Evolutionary conservation across 2,329 filamentous ascomycete genomes (phyloP), one percentile per base, ranked within the genome.

Genomic region (Microdochium nivale): DNA sequence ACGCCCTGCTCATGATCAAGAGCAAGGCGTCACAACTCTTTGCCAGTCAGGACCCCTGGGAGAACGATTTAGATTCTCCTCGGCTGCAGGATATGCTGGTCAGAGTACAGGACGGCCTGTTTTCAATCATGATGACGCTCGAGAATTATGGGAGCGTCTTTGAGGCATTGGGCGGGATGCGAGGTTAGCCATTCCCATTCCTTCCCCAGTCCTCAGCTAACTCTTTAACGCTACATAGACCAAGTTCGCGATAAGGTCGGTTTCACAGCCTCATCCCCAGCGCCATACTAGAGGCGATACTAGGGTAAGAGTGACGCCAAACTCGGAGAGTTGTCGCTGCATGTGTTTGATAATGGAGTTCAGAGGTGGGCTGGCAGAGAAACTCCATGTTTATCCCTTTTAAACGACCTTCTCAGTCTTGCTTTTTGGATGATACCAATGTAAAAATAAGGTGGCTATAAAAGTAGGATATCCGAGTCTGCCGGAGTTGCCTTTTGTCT

Each of bases 141-240:
- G 68, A 72, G 49, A 74, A 74, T 54, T 74, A 74, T 51, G 65
- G 63, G n/a, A 69, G 64, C 19, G 67, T 70, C 2, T 74, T 73
- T 52, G 70, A 73, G 56, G 70, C 70, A n/a, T 55, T 74, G 48
- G 68, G 70, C 25, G 70, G 70, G 14, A 74, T 74, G 70, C 64
- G 70, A 65, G 70, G 71, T 72, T 55, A 60, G 62, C 58, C 33
- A 2, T 43, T 14, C 40, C 11, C 25, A 10, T 3, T 30, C 3
- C 23, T 11, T 8, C 55, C 16, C 19, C 52, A 19, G 19, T 13
- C 19, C 23, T 30, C 23, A 8, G 49, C 4, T 48, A 40, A 56
- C 61, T 54, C 60, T 48, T 25, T 7, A 27, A 32, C 8, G 19
- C 19, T 37, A 65, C 62, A 65, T 37, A 65, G 62, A 65, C 51